Conservation (phyloP, 345 rosid genomes). For the Conringia planisiliqua region DNA sequence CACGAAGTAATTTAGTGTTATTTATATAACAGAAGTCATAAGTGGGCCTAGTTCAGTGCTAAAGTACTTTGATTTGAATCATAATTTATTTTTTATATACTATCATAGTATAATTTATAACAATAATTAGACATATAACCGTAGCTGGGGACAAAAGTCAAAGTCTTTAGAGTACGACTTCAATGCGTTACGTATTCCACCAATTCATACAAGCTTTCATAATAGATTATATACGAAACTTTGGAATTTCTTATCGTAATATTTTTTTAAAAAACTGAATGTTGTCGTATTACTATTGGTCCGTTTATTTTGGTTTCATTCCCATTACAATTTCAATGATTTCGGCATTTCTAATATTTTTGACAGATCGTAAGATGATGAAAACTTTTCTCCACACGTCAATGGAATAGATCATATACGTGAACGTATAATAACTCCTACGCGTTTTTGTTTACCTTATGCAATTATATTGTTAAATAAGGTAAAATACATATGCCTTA, state of each 20-base stretch:
- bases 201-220: constrained; percentile 21
- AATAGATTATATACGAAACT: not conserved
- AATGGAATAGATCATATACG: not conserved
- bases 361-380: not conserved
- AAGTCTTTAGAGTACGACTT: not conserved
- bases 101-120: not conserved
- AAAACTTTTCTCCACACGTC: constrained; percentile 6
- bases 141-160: constrained; percentile 21
- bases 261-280: too few relatives aligned
- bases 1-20: not conserved
- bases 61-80: not conserved
- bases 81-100: not conserved
- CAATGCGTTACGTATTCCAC: constrained; percentile 12
- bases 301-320: not conserved
- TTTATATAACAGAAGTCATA: not conserved
- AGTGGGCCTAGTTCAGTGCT: not conserved
- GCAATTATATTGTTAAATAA: not conserved
- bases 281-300: not conserved
- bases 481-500: too few relatives aligned
- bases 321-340: not conserved
- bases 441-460: constrained; percentile 10
- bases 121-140: not conserved
- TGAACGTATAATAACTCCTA: not conserved
- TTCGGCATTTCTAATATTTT: not conserved
- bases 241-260: not conserved